Conservation (phyloP, 2,329 filamentous ascomycete genomes). For the Arthrocladium fulminans region DNA sequence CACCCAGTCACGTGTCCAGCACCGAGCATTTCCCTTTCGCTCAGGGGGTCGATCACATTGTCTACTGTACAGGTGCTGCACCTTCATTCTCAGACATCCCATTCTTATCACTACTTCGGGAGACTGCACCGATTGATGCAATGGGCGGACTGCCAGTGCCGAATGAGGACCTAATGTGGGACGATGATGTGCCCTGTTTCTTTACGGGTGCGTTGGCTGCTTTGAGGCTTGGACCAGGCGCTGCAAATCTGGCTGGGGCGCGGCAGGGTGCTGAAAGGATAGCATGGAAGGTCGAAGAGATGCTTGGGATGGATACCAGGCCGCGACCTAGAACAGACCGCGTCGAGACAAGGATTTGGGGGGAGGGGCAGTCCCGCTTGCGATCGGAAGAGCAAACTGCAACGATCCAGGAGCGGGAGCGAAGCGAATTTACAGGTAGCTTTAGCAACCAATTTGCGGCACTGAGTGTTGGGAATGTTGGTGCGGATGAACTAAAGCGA, state of each 20-base stretch:
- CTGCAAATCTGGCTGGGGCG: slow-evolving; percentile 65
- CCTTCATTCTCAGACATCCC: slow-evolving; percentile 54
- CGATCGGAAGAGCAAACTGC: neutral
- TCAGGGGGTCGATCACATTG: slow-evolving; percentile 54
- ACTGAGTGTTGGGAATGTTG: slow-evolving; percentile 6
- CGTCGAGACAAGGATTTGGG: no score
- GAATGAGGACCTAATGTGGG: slow-evolving; percentile 70
- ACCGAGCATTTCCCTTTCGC: slow-evolving; percentile 31
- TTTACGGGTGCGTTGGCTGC: slow-evolving; percentile 59
- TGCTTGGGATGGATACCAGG: slow-evolving; percentile 31
- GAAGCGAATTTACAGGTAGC: slow-evolving; percentile 15
- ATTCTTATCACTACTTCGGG: slow-evolving; percentile 51
- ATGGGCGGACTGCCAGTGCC: slow-evolving; percentile 62
- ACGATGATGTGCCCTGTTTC: slow-evolving; percentile 62
- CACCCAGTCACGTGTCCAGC: slow-evolving; percentile 33
- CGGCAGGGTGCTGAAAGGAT: slow-evolving; percentile 64
- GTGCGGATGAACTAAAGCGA: no score
- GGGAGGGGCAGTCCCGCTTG: neutral
- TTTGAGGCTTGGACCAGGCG: slow-evolving; percentile 61
- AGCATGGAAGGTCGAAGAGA: slow-evolving; percentile 59
- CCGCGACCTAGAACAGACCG: neutral
- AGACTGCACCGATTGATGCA: slow-evolving; percentile 52
- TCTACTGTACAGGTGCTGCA: slow-evolving; percentile 65
- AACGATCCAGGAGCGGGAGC: neutral
- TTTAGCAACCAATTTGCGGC: slow-evolving; percentile 18